Percentiles rank a stretch among this genome's conserved stretches.
Evolutionary conservation across 2,329 filamentous ascomycete genomes (phyloP).

Genomic region (Calonectria pseudoturangicola): DNA sequence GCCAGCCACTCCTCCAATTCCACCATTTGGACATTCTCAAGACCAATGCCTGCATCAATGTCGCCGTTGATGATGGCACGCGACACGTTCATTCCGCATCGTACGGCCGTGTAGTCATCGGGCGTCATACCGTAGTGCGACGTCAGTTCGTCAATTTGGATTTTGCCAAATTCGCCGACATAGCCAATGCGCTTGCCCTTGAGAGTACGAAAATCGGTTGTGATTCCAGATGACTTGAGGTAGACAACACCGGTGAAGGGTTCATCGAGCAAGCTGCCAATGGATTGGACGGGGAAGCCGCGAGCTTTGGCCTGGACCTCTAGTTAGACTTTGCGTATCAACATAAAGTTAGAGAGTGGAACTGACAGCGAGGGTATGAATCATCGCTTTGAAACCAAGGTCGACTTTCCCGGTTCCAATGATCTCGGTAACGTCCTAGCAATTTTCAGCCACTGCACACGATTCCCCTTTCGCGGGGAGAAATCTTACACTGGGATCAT

Average conservation of each 20-base stretch:
- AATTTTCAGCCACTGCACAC: not conserved
- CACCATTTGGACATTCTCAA: conserved; percentile 90
- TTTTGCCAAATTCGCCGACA: conserved; percentile 88
- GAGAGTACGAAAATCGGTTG: conserved; percentile 82
- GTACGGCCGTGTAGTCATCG: conserved; percentile 83
- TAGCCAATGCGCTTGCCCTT: conserved; percentile 87
- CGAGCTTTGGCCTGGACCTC: conserved; percentile 80
- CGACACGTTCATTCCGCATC: conserved; percentile 88
- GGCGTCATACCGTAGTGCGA: conserved; percentile 85
- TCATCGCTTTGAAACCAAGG: conserved; percentile 89
- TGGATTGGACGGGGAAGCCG: conserved; percentile 81
- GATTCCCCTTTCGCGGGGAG: too few relatives aligned
- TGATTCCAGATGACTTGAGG: conserved; percentile 84
- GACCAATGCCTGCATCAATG: conserved; percentile 84
- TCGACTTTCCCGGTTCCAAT: conserved; percentile 85
- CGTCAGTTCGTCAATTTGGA: conserved; percentile 88
- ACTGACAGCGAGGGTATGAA: conserved; percentile 83
- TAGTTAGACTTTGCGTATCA: conserved; percentile 1
- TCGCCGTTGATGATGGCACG: conserved; percentile 83
- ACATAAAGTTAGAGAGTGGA: not conserved
- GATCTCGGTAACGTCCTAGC: conserved; percentile 85
- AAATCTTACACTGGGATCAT: conserved; percentile 81
- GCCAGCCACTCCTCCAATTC: conserved; percentile 86
- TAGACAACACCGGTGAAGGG: conserved; percentile 88
- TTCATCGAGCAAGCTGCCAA: conserved; percentile 85